phyloP scores from a whole-genome alignment of 306 rosid species.

The Quercus wislizeni region DNA sequence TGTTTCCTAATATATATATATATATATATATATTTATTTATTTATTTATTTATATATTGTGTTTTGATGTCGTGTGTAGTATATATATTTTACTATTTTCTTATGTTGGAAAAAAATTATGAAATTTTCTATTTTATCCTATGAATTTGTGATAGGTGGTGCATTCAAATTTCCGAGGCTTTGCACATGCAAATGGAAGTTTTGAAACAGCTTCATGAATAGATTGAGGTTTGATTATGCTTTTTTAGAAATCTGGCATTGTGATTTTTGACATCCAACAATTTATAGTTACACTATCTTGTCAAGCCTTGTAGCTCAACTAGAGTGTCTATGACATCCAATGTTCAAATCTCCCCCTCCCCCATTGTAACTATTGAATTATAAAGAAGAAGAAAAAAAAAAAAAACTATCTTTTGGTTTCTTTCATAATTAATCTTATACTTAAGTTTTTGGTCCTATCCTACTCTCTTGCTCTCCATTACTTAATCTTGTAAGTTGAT shows the following conservation, averaged over 20 bases:
- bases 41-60: too few relatives aligned
- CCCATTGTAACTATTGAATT: too few relatives aligned
- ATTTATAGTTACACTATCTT: too few relatives aligned
- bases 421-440: background rate
- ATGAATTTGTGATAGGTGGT: background rate
- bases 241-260: background rate
- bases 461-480: background rate
- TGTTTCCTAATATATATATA: background rate
- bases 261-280: background rate
- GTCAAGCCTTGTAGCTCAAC: too few relatives aligned
- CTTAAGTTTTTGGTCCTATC: background rate
- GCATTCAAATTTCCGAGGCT: slow-evolving; percentile 35
- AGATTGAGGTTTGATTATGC: slow-evolving; percentile 32
- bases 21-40: too few relatives aligned
- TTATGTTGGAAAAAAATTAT: background rate
- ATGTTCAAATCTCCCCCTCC: too few relatives aligned
- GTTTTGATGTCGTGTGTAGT: background rate
- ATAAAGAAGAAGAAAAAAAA: too few relatives aligned
- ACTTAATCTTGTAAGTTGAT: background rate
- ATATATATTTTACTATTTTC: background rate
- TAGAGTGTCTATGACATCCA: too few relatives aligned
- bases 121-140: background rate
- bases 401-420: too few relatives aligned
- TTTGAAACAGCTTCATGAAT: slow-evolving; percentile 43
- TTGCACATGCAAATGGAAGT: slow-evolving; percentile 48